Conservation (phyloP, 1,139 yeast genomes). For the Magnusiomyces paraingens region DNA sequence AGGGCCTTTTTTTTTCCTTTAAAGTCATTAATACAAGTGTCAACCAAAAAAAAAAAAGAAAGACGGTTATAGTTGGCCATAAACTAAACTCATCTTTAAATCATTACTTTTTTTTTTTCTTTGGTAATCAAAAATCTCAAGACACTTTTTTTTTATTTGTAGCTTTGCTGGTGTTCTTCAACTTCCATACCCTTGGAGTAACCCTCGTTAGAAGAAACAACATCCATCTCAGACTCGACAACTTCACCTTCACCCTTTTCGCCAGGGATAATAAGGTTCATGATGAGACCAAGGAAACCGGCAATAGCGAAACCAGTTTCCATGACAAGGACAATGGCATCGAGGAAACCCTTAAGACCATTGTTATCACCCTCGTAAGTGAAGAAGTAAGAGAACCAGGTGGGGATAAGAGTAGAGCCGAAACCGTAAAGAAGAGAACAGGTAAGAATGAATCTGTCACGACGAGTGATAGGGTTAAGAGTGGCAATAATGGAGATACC, state of each 20-base stretch:
- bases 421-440: conserved; percentile 70
- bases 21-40: no score
- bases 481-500: conserved; percentile 76
- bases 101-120: no score
- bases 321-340: conserved; percentile 77
- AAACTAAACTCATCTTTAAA: no score
- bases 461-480: conserved; percentile 64
- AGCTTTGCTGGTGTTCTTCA: no score
- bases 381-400: conserved; percentile 71
- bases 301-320: conserved; percentile 84
- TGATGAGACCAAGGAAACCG: conserved; percentile 67
- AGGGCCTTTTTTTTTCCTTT: no score
- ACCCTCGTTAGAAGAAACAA: background rate
- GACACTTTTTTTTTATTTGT: no score
- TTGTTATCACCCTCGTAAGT: conserved; percentile 65
- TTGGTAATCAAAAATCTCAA: no score
- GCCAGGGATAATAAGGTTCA: conserved; percentile 72
- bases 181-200: no score
- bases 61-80: no score
- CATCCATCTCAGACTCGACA: conserved; percentile 50
- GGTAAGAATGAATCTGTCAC: conserved; percentile 81
- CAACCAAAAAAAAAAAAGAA: no score
- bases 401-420: conserved; percentile 67
- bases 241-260: conserved; percentile 55
- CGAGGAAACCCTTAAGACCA: conserved; percentile 60